Conservation (phyloP, 2,329 filamentous ascomycete genomes). For the Talaromyces verruculosus region DNA sequence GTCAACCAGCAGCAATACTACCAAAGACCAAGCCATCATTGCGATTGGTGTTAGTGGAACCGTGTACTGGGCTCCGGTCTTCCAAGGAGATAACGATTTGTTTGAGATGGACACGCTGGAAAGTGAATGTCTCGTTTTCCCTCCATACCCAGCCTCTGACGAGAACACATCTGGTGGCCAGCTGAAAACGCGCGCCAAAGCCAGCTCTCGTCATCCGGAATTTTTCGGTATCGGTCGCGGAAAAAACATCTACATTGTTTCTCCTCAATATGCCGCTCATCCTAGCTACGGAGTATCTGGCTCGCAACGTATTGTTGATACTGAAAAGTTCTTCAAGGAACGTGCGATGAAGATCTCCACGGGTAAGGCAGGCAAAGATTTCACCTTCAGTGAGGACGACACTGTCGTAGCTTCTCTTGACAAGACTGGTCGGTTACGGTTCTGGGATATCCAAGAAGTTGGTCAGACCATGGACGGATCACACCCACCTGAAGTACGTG, state of each 20-base stretch:
- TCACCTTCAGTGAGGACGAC: conserved; percentile 96
- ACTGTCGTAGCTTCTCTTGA: conserved; percentile 91
- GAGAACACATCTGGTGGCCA: conserved; percentile 89
- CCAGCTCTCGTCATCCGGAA: conserved; percentile 83
- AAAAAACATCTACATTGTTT: conserved; percentile 90
- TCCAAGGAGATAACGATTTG: conserved; percentile 72
- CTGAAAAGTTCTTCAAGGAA: conserved; percentile 81
- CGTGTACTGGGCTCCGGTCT: conserved; percentile 91
- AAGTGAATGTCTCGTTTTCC: conserved; percentile 82
- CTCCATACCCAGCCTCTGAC: conserved; percentile 79
- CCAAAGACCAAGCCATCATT: conserved; percentile 75
- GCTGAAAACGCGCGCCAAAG: conserved; percentile 90
- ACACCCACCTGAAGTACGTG: conserved; percentile 70
- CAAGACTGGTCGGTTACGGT: conserved; percentile 93
- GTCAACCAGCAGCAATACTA: conserved; percentile 49
- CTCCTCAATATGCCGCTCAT: conserved; percentile 56
- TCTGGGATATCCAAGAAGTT: conserved; percentile 92
- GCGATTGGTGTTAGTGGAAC: conserved; percentile 92
- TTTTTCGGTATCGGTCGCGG: conserved; percentile 95
- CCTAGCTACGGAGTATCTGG: conserved; percentile 51
- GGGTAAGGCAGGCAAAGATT: conserved; percentile 97
- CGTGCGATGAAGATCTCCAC: conserved; percentile 92
- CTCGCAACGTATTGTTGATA: conserved; percentile 67
- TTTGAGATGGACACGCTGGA: conserved; percentile 78
- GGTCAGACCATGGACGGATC: conserved; percentile 53